These are phyloP conservation scores for Irpex sp. DNA, from an alignment of 1,284 basidiomycete genomes.

Conservation along the genomic window DNA sequence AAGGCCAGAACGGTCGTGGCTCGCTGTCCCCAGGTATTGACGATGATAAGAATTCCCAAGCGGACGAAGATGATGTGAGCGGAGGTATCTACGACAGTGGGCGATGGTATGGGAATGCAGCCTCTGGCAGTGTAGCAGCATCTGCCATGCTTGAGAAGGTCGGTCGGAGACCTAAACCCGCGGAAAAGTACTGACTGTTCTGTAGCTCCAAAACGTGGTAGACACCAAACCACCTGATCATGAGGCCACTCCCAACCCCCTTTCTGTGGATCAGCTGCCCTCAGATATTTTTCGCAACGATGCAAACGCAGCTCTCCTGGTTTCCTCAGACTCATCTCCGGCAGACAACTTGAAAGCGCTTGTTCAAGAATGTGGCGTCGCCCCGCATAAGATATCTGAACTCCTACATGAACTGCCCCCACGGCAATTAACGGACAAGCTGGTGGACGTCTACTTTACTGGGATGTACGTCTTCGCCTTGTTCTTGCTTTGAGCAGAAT, in stretches of 20 bases:
- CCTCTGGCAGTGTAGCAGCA: constrained; percentile 71
- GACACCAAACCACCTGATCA: constrained; percentile 22
- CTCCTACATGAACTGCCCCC: constrained; percentile 86
- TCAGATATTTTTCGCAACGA: constrained; percentile 20
- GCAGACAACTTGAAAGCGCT: constrained; percentile 75
- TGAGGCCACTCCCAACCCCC: constrained; percentile 10
- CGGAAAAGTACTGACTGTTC: background rate
- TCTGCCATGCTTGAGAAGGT: constrained; percentile 75
- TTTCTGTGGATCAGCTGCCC: constrained; percentile 16
- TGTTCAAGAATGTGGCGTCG: constrained; percentile 86
- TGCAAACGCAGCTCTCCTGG: constrained; percentile 16
- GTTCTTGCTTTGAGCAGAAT: constrained; percentile 1
- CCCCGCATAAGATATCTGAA: constrained; percentile 83
- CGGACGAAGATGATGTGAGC: constrained; percentile 67
- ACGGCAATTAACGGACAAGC: constrained; percentile 62
- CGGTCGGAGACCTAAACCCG: constrained; percentile 12
- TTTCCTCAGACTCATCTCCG: constrained; percentile 59
- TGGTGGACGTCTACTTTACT: constrained; percentile 72
- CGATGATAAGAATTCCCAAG: constrained; percentile 60
- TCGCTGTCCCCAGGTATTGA: constrained; percentile 46
- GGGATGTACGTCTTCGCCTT: constrained; percentile 50
- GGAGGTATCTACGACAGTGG: constrained; percentile 76
- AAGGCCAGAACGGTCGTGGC: constrained; percentile 32
- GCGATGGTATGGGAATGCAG: constrained; percentile 80
- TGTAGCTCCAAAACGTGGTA: constrained; percentile 59